Base-by-base conservation (phyloP, 345 rosid species). In the Hevea brasiliensis region DNA sequence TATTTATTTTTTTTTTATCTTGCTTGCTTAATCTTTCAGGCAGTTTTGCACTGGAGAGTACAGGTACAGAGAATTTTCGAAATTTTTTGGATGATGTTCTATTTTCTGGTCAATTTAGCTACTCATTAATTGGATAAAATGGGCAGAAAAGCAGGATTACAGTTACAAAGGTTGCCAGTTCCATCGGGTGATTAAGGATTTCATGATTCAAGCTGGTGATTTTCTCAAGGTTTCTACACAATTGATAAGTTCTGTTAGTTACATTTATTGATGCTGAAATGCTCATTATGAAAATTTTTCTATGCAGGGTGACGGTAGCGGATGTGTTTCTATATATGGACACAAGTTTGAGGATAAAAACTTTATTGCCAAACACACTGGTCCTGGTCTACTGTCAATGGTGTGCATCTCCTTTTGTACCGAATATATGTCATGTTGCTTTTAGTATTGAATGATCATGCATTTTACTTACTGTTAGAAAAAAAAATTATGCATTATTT, bases 141-240 rank as follows among this genome's bases (percentile, higher is more conserved):
- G 63, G 72, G 73, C 92, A 95, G 99, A 75, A 92, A 92, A 82
- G 89, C 88, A 21, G 98, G 98, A 57, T 69, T 91, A 80, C 98
- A 97, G 97, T 64, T 95, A 87, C 81, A 92, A 95, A 72, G 94
- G 90, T 26, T 92, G 94, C 75, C 99, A 92, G 58, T 92, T 95
- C 69, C 98, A 92, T 72, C 87, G 99, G 74, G 93, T 95, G 64
- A 95, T 95, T 71, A 95, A 91, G 78, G 99, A 95, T 76, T 95
- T 95, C 74, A 95, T 95, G 96, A 85, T 95, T 83, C 99, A 92
- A 80, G 92, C 96, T 53, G 99, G 99, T 73, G 99, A 95, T 67
- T 92, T 95, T 80, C 7, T 92, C 0, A 95, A 92, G 98, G 99
- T 91, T 56, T 70, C 9, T 0, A 20, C 24, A 8, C 9, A 14